These are phyloP conservation scores for Gossypium raimondii DNA, from an alignment of 345 rosid species.

Conservation along the genomic window DNA sequence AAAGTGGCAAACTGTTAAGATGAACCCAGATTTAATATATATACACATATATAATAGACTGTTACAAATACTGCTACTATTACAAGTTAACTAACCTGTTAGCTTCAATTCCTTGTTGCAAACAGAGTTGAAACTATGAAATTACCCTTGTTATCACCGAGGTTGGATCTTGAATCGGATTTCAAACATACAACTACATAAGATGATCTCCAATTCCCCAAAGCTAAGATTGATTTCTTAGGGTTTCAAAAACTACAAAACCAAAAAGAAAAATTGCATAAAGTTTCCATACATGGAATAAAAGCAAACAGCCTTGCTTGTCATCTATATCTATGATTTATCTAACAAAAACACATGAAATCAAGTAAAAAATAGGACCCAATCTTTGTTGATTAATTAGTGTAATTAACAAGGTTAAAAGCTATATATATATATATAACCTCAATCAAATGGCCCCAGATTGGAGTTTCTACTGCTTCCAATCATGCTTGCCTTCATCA, in stretches of 20 bases:
- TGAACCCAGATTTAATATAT: neutral
- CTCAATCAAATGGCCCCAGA: slow-evolving; percentile 6
- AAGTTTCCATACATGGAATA: neutral
- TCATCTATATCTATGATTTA: neutral
- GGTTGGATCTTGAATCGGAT: neutral
- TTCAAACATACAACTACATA: too few relatives aligned
- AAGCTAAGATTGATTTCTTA: neutral
- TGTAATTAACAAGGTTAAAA: slow-evolving; percentile 2
- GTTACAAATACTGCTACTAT: too few relatives aligned
- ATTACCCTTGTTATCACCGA: neutral
- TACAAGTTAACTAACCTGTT: neutral
- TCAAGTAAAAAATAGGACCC: neutral
- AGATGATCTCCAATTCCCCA: neutral
- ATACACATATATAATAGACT: neutral
- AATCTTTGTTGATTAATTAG: neutral
- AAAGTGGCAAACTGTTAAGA: neutral
- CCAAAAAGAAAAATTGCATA: neutral
- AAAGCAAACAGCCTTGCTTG: neutral
- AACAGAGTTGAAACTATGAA: neutral
- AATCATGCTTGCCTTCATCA: neutral
- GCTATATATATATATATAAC: neutral
- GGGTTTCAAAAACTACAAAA: neutral
- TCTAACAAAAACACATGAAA: neutral
- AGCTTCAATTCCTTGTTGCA: neutral
- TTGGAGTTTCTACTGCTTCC: neutral